Evolutionary conservation across 2,329 filamentous ascomycete species (phyloP), one percentile per base, ranked within the genome.

Genomic region (Nothophoma quercina): DNA sequence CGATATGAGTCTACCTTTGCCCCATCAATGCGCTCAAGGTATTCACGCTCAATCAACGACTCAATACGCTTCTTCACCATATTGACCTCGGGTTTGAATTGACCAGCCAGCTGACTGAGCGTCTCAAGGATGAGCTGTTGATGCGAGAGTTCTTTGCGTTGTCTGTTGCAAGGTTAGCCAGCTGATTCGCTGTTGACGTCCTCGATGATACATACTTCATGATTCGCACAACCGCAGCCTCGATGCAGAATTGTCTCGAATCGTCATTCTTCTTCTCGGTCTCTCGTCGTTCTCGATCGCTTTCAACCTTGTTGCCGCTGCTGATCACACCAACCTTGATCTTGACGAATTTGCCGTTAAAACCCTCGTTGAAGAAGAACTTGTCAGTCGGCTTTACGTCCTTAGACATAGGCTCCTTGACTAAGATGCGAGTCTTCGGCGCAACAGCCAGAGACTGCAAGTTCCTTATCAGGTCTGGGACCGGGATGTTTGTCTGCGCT

Each of bases 281-380:
- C 43, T 85, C 85, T 73, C 85, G 86, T 34, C 85, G 78, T 72
- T 88, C 85, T 25, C 80, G 78, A 44, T 83, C 79, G 44, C 85
- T 91, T 75, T 98, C 93, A 1, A 96, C 89, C 75, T 91, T 95
- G 71, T 91, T 96, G 15, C 88, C 84, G 1, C 87, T 85, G 41
- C 82, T 89, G 62, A 96, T 89, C 5, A 95, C 88, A 18, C 91
- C 91, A 16, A 95, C 90, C 74, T 96, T 96, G 76, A 97, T 91
- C 72, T 90, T 91, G 67, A 95, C 83, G 41, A 89, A 87, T 69
- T 91, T 92, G 76, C 90, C 93, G 39, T 85, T 81, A 75, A 96
- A 98, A 12, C 85, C 81, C 25, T 87, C 79, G 69, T 98, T 97
- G 80, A 93, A 96, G 7, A 78, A 82, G 73, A 98, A 98, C 21